Percentiles rank a stretch among this genome's conserved stretches.
Evolutionary conservation across 2,329 filamentous ascomycete species (phyloP).

Genomic region (Verticillium klebahnii): DNA sequence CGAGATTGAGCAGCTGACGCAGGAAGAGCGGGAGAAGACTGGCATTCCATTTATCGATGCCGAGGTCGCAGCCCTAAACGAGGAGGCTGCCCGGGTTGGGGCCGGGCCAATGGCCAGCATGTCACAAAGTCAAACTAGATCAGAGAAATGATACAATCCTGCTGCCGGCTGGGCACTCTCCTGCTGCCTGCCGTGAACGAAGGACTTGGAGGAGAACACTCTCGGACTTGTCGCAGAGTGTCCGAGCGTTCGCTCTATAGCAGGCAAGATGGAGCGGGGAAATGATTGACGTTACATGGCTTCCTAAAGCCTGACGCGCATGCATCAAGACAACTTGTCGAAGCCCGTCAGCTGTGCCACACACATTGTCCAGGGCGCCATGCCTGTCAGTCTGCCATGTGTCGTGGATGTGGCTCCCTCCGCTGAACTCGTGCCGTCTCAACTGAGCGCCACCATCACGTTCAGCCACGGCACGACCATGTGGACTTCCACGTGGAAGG

Average conservation of each 20-base stretch:
- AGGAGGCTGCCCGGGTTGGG: constrained; percentile 43
- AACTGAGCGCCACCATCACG: not conserved
- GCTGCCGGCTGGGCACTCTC: not conserved
- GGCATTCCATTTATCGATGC: constrained; percentile 57
- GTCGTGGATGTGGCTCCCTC: not conserved
- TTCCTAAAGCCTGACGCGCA: not conserved
- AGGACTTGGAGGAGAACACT: not conserved
- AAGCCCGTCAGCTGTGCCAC: not conserved
- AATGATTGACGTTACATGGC: not conserved
- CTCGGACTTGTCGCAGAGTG: not conserved
- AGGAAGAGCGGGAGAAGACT: constrained; percentile 43
- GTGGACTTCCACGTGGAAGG: not conserved
- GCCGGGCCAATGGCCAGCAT: constrained; percentile 14
- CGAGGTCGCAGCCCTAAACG: constrained; percentile 51
- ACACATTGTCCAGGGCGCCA: not conserved
- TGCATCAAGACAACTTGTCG: not conserved
- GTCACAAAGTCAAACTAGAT: not conserved
- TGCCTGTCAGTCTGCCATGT: not conserved
- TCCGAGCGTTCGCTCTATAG: not conserved
- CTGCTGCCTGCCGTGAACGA: not conserved
- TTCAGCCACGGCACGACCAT: not conserved
- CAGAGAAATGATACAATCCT: not conserved
- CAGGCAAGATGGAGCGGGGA: not conserved
- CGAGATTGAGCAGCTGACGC: constrained; percentile 55
- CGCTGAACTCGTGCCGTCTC: not conserved